Base-by-base conservation (phyloP, 2,329 filamentous ascomycete species). In the Penicillium thymicola region DNA sequence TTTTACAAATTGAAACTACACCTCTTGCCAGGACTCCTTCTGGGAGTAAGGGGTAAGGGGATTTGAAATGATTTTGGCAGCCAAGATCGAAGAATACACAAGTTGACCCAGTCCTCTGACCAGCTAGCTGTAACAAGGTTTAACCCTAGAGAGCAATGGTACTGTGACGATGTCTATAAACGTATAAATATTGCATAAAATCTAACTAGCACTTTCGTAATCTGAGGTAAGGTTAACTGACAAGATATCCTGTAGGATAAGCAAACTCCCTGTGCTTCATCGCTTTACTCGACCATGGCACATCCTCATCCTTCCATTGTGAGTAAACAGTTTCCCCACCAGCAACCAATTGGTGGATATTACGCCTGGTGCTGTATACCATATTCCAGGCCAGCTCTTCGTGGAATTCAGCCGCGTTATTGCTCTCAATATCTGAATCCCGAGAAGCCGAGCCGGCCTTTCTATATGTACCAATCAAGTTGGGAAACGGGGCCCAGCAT, bases 401-500 rank as follows among this genome's bases (percentile, higher is more conserved):
- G 32, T 59, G 58, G 34, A 55, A 59, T 25, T 64, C 56, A 25
- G 54, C 53, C 11, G 54, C 58, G 23, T 65, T 59, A 30, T 59
- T 44, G 28, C 36, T 52, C 13, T 69, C 55, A 42, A 72, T 70
- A 58, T 72, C 68, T 42, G 66, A 69, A 48, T 66, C 61, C 28
- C 71, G 55, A 56, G 65, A 64, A 8, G 54, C 34, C 8, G 52
- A 53, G 8, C 80, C 81, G 0, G 71, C 71, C 0, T 73, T 64
- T 2, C 76, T 70, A 58, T 81, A 76, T 16, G 79, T 76, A n/a
- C 78, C 73, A 62, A 83, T 79, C 3, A 82, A 64, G 30, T 72
- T 69, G 0, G 79, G 80, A 72, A 58, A 82, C 41, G 66, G 79
- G 76, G 43, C 69, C 72, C 50, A 75, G 70, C 55, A 73, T 59